These are phyloP conservation scores for Phytopythium mirpurense DNA, from an alignment of 352 stramenopile species.

Conservation along the genomic window DNA sequence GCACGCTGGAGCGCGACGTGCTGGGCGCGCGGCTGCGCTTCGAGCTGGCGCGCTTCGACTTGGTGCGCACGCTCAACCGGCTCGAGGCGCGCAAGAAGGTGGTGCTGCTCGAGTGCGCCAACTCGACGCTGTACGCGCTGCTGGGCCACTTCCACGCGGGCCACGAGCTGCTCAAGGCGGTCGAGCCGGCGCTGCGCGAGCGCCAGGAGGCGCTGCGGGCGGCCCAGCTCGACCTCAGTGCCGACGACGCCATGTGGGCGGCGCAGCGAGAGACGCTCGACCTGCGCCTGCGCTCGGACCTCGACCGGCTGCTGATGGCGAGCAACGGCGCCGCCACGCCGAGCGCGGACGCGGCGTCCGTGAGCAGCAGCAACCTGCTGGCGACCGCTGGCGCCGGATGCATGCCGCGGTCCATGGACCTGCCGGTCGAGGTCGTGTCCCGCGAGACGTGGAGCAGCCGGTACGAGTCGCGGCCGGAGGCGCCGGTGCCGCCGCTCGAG, in stretches of 20 bases:
- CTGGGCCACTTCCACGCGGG: conserved; percentile 77
- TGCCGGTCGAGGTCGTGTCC: conserved; percentile 78
- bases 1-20: conserved; percentile 63
- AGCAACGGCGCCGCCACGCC: background rate
- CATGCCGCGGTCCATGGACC: conserved; percentile 37
- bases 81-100: conserved; percentile 85
- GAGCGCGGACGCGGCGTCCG: background rate
- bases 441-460: conserved; percentile 56
- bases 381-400: conserved; percentile 5
- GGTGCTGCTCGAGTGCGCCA: conserved; percentile 79
- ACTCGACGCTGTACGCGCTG: conserved; percentile 78
- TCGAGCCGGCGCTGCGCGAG: conserved; percentile 59
- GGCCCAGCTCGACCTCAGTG: conserved; percentile 58
- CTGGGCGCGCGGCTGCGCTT: conserved; percentile 57
- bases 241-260: conserved; percentile 73
- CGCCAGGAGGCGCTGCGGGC: conserved; percentile 69
- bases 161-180: conserved; percentile 72
- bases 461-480: background rate
- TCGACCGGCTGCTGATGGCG: conserved; percentile 14
- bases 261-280: conserved; percentile 64
- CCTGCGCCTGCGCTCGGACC: conserved; percentile 40
- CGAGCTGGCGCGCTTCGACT: conserved; percentile 79
- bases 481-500: background rate
- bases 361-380: conserved; percentile 1
- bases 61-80: conserved; percentile 79